These are phyloP conservation scores for Austroboletus eburneus DNA, from an alignment of 768 basidiomycete species.

Conservation along the genomic window DNA sequence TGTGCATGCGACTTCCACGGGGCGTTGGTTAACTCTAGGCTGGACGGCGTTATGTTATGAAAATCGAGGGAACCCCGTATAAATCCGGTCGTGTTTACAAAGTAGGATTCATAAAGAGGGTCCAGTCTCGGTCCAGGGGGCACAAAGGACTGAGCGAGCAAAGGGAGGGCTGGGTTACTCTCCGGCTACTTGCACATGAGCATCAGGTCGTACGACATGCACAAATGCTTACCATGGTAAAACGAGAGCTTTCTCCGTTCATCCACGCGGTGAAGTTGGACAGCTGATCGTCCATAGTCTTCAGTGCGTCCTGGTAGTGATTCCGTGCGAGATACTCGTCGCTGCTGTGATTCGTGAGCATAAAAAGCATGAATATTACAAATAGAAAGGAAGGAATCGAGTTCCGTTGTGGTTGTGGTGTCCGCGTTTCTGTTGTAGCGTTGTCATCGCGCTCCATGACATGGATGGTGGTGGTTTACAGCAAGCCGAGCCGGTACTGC, in stretches of 20 bases:
- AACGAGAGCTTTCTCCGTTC: constrained; percentile 62
- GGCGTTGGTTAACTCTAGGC: constrained; percentile 33
- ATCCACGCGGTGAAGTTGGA: constrained; percentile 77
- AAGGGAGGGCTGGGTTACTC: constrained; percentile 38
- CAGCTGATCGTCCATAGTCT: constrained; percentile 52
- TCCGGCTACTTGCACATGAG: constrained; percentile 40
- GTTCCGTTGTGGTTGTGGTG: constrained; percentile 40
- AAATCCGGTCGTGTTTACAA: constrained; percentile 75
- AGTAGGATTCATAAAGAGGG: constrained; percentile 53
- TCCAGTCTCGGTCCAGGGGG: constrained; percentile 43
- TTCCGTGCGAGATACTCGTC: constrained; percentile 63
- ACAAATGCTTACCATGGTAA: constrained; percentile 49
- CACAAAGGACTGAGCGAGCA: constrained; percentile 48
- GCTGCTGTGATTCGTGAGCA: constrained; percentile 72
- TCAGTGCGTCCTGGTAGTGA: constrained; percentile 64
- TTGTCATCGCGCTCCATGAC: constrained; percentile 30
- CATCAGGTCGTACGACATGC: neutral
- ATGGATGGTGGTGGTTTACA: constrained; percentile 7
- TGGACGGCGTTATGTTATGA: constrained; percentile 58
- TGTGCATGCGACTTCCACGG: constrained; percentile 52
- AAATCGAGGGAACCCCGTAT: constrained; percentile 59
- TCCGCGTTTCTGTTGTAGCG: constrained; percentile 6
- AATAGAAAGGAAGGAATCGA: constrained; percentile 73
- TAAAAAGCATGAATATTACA: constrained; percentile 68
- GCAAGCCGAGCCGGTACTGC: neutral